phyloP scores from a whole-genome alignment of 1,284 basidiomycete genomes.

The Flammula alnicola region DNA sequence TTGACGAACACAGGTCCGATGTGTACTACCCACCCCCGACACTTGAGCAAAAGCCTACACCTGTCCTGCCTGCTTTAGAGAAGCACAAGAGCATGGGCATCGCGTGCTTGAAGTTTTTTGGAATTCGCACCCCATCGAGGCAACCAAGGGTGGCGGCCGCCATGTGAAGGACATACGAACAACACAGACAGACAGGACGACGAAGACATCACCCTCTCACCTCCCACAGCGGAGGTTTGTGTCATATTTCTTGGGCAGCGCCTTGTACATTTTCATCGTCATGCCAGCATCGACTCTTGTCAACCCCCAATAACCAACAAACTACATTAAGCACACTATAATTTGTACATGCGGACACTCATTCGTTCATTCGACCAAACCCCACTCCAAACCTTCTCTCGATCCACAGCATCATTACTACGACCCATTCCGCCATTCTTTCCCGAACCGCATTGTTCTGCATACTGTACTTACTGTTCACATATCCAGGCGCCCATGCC shows the following conservation, averaged over 20 bases:
- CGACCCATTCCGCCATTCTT: slow-evolving; percentile 7
- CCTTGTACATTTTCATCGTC: slow-evolving; percentile 13
- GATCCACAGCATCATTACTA: slow-evolving; percentile 6
- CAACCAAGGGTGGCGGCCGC: slow-evolving; percentile 17
- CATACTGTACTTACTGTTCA: slow-evolving; percentile 14
- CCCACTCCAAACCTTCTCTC: not conserved
- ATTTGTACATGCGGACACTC: slow-evolving; percentile 4
- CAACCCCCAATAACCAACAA: not conserved
- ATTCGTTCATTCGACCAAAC: not conserved
- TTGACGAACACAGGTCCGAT: slow-evolving; percentile 7
- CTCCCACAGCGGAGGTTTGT: slow-evolving; percentile 4
- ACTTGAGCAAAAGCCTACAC: slow-evolving; percentile 13
- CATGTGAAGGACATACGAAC: not conserved
- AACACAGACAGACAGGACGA: slow-evolving; percentile 5
- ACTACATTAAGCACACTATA: slow-evolving; percentile 6
- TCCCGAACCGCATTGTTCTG: slow-evolving; percentile 3
- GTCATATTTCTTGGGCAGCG: slow-evolving; percentile 16
- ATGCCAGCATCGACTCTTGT: not conserved
- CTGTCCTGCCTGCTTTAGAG: slow-evolving; percentile 27
- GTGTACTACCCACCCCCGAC: slow-evolving; percentile 14
- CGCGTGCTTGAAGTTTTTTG: slow-evolving; percentile 45
- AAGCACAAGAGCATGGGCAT: slow-evolving; percentile 37
- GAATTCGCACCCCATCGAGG: slow-evolving; percentile 27
- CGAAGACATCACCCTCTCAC: not conserved
- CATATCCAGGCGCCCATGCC: slow-evolving; percentile 9